Percentiles rank a stretch among this genome's conserved stretches.
Evolutionary conservation across 177 flowering plant genomes (phyloP).

Genomic region (Telopea speciosissima): DNA sequence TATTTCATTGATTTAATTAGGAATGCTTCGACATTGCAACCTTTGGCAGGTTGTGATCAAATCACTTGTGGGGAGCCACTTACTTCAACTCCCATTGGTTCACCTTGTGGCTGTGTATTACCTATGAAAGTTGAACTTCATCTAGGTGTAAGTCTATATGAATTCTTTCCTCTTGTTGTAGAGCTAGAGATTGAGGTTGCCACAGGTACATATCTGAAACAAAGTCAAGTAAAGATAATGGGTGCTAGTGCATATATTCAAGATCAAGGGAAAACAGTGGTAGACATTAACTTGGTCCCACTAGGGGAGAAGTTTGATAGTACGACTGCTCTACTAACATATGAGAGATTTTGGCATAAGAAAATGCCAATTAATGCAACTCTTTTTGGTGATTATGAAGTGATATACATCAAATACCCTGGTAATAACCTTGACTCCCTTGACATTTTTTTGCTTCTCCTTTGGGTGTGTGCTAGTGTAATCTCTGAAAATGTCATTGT

Average conservation of each 20-base stretch:
- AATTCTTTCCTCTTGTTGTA: slow-evolving; percentile 67
- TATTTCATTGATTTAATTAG: not conserved
- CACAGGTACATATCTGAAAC: slow-evolving; percentile 69
- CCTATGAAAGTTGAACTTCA: slow-evolving; percentile 89
- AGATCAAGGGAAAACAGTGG: slow-evolving; percentile 67
- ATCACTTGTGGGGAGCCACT: slow-evolving; percentile 66
- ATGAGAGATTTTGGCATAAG: slow-evolving; percentile 65
- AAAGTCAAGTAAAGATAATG: slow-evolving; percentile 87
- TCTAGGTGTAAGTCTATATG: slow-evolving; percentile 60
- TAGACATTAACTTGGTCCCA: slow-evolving; percentile 83
- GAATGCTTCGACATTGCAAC: slow-evolving; percentile 4
- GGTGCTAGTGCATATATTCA: slow-evolving; percentile 81
- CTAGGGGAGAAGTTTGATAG: slow-evolving; percentile 92
- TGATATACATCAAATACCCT: slow-evolving; percentile 56
- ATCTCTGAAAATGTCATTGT: slow-evolving; percentile 16
- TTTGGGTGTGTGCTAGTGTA: not conserved
- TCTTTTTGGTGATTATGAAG: slow-evolving; percentile 81
- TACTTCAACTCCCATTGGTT: slow-evolving; percentile 74
- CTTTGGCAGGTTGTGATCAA: slow-evolving; percentile 73
- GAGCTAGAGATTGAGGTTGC: slow-evolving; percentile 92
- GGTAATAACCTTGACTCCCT: slow-evolving; percentile 34
- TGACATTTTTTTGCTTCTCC: not conserved
- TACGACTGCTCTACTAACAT: slow-evolving; percentile 74
- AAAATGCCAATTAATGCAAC: slow-evolving; percentile 65
- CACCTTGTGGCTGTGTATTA: slow-evolving; percentile 92